A percentile compares a stretch with the other conserved stretches of the same genome.
These are phyloP conservation scores for Penicillium sp. DNA, from an alignment of 2,329 filamentous ascomycete species.

Conservation along the genomic window DNA sequence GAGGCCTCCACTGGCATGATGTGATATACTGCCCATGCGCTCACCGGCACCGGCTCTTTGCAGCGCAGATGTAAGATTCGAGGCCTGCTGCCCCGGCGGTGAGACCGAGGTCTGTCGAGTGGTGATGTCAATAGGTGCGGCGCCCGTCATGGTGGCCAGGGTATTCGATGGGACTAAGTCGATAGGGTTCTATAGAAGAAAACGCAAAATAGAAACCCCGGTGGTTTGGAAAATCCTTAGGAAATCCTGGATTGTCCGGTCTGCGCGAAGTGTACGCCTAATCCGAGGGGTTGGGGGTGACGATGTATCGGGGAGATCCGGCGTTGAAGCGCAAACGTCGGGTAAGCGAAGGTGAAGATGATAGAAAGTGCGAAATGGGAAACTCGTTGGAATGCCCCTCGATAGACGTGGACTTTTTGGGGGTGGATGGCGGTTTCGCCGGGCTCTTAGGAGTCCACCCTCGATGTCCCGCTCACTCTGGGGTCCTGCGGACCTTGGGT, in stretches of 20 bases:
- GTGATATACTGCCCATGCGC: conserved; percentile 42
- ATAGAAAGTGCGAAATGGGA: conserved; percentile 41
- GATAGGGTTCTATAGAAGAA: neutral
- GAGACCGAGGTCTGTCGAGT: conserved; percentile 55
- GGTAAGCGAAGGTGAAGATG: conserved; percentile 46
- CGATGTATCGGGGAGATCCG: conserved; percentile 41
- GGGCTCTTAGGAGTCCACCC: conserved; percentile 32
- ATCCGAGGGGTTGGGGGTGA: conserved; percentile 47
- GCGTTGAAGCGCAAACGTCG: conserved; percentile 47
- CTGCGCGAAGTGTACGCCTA: conserved; percentile 43
- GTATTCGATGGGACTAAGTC: neutral
- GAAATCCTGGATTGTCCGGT: conserved; percentile 32
- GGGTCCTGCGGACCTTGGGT: conserved; percentile 24
- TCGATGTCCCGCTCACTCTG: conserved; percentile 36
- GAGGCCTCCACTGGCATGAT: conserved; percentile 39
- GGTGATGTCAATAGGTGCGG: conserved; percentile 58
- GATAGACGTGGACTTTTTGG: conserved; percentile 41
- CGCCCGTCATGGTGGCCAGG: conserved; percentile 48
- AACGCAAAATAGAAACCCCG: conserved; percentile 1
- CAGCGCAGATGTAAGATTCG: conserved; percentile 59
- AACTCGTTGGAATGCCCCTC: conserved; percentile 48
- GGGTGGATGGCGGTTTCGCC: conserved; percentile 32
- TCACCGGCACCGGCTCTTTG: conserved; percentile 47
- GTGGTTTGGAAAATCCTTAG: neutral
- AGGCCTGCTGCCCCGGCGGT: conserved; percentile 57